phyloP scores from a whole-genome alignment of 305 asterid species.

The Rubia occidens region DNA sequence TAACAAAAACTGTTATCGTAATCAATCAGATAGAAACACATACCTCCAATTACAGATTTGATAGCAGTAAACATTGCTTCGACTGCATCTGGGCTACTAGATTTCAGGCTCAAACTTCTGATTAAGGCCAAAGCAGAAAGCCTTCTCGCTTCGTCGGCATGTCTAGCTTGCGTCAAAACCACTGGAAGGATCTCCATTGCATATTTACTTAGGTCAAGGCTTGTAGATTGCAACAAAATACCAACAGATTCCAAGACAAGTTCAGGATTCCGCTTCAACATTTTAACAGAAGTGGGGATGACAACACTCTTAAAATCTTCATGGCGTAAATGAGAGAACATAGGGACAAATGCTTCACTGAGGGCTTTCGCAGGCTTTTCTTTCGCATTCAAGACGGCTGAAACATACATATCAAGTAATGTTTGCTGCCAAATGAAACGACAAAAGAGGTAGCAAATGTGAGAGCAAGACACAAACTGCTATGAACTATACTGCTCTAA shows the following conservation, averaged over 20 bases:
- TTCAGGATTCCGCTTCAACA: constrained; percentile 98
- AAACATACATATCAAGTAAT: constrained; percentile 71
- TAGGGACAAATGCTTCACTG: constrained; percentile 72
- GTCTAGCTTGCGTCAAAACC: constrained; percentile 76
- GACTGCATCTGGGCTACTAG: constrained; percentile 92
- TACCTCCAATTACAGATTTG: constrained; percentile 79
- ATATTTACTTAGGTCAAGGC: constrained; percentile 85
- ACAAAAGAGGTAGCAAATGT: constrained; percentile 24
- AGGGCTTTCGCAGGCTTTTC: constrained; percentile 73
- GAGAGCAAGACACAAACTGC: constrained; percentile 4
- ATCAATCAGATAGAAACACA: constrained; percentile 20
- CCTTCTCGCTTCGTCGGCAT: constrained; percentile 88
- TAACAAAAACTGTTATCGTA: background rate
- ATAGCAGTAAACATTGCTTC: constrained; percentile 73
- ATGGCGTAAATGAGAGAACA: constrained; percentile 61
- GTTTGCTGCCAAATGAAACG: constrained; percentile 43
- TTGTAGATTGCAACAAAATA: constrained; percentile 54
- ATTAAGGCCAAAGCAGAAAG: constrained; percentile 63
- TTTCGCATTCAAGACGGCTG: constrained; percentile 70
- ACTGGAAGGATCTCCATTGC: constrained; percentile 70
- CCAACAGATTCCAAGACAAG: constrained; percentile 84
- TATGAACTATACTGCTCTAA: background rate
- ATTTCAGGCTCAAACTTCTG: constrained; percentile 78
- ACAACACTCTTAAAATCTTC: constrained; percentile 69
- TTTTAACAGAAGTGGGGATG: constrained; percentile 74